These are phyloP conservation scores for Opeltia flavorubescens DNA, from an alignment of 495 filamentous ascomycete genomes.

Conservation along the genomic window DNA sequence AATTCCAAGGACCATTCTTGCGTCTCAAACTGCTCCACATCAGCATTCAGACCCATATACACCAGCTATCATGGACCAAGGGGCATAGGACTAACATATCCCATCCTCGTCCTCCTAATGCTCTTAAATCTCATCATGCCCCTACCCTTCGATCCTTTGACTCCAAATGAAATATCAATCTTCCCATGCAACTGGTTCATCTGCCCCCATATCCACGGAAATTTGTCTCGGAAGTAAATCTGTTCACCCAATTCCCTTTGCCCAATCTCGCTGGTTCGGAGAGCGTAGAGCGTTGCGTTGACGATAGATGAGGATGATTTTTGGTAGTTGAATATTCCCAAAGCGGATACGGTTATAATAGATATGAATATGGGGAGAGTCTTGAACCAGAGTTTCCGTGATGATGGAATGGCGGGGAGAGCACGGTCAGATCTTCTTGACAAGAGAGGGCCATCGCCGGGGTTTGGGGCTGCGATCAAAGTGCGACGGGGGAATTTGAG, in stretches of 20 bases:
- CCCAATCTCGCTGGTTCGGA: conserved; percentile 64
- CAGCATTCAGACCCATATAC: background rate
- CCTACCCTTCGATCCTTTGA: conserved; percentile 61
- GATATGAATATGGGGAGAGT: conserved; percentile 44
- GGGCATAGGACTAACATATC: conserved; percentile 37
- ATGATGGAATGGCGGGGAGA: conserved; percentile 36
- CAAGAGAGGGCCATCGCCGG: conserved; percentile 54
- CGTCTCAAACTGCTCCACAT: conserved; percentile 44
- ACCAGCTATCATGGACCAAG: background rate
- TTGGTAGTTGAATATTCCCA: conserved; percentile 97
- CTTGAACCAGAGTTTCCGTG: conserved; percentile 30
- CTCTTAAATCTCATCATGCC: conserved; percentile 76
- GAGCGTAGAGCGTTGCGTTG: conserved; percentile 71
- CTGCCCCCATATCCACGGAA: conserved; percentile 86
- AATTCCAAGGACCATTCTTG: conserved; percentile 63
- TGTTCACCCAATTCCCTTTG: conserved; percentile 73
- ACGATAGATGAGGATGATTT: conserved; percentile 75
- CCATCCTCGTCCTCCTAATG: conserved; percentile 55
- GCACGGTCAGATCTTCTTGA: conserved; percentile 69
- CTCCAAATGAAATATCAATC: conserved; percentile 76
- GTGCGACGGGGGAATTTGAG: conserved; percentile 23
- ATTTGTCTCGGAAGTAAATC: conserved; percentile 76
- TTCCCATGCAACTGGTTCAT: conserved; percentile 89
- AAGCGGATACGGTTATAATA: conserved; percentile 46
- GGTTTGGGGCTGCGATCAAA: conserved; percentile 32